Conservation (phyloP, 1,139 yeast genomes). For the Kluyveromyces sp. region DNA sequence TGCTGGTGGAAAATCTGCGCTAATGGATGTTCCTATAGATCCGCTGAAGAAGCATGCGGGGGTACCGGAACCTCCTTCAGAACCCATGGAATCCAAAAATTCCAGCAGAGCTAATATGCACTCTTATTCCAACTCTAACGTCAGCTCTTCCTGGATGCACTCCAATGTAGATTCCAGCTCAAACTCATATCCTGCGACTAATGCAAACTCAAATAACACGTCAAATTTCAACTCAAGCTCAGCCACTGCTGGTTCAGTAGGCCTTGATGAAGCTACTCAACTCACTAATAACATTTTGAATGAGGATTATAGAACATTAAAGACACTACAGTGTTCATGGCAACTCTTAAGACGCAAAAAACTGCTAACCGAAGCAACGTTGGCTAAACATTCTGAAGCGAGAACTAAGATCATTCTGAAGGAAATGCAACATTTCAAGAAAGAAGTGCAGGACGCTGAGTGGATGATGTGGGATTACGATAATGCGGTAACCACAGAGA, state of each 20-base stretch:
- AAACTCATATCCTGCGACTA: not conserved
- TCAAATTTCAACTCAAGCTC: not conserved
- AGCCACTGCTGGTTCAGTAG: not conserved
- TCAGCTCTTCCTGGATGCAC: not conserved
- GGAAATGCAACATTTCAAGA: not conserved
- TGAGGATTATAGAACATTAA: slow-evolving; percentile 1
- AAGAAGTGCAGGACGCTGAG: not conserved
- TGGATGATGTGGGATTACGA: slow-evolving; percentile 16
- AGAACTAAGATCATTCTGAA: not conserved
- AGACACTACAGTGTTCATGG: slow-evolving; percentile 6
- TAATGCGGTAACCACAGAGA: slow-evolving; percentile 20
- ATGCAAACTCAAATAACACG: not conserved
- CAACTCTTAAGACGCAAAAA: slow-evolving; percentile 3
- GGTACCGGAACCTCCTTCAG: slow-evolving; percentile 1
- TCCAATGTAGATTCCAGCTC: not conserved
- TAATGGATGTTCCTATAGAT: slow-evolving; percentile 4
- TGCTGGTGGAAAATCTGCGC: slow-evolving; percentile 3
- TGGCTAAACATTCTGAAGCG: not conserved
- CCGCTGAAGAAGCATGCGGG: slow-evolving; percentile 1
- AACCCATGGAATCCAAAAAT: not conserved
- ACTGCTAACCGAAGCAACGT: not conserved
- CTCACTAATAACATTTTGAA: not conserved
- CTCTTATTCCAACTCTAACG: not conserved
- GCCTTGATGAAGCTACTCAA: not conserved
- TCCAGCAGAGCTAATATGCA: not conserved